These are phyloP conservation scores for Kalmanozyma brasiliensis DNA, from an alignment of 1,284 basidiomycete species.

Conservation along the genomic window DNA sequence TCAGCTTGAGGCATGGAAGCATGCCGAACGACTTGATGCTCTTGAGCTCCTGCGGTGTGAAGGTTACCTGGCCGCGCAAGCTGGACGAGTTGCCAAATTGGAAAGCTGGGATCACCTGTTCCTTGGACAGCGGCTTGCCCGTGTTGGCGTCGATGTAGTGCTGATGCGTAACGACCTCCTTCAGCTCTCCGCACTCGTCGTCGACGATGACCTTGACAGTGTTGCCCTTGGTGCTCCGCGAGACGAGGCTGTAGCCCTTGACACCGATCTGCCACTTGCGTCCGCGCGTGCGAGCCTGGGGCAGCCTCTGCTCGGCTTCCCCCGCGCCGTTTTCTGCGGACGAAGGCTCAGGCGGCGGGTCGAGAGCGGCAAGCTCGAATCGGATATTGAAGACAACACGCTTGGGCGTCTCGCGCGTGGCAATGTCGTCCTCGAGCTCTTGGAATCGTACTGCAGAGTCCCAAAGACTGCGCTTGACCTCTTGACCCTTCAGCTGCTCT, in stretches of 20 bases:
- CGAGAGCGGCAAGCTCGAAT: slow-evolving; percentile 75
- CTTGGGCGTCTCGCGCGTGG: slow-evolving; percentile 79
- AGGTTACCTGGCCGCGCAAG: slow-evolving; percentile 76
- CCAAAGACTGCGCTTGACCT: slow-evolving; percentile 44
- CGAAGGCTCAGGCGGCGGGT: slow-evolving; percentile 13
- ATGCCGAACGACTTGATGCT: slow-evolving; percentile 74
- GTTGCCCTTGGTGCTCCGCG: slow-evolving; percentile 46
- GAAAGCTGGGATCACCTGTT: slow-evolving; percentile 71
- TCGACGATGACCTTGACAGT: slow-evolving; percentile 61
- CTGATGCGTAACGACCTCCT: slow-evolving; percentile 54
- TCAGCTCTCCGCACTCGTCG: slow-evolving; percentile 52
- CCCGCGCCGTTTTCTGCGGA: slow-evolving; percentile 10
- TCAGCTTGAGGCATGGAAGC: slow-evolving; percentile 77
- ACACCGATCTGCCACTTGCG: slow-evolving; percentile 85
- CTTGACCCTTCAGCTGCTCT: slow-evolving; percentile 40
- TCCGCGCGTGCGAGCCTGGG: slow-evolving; percentile 53
- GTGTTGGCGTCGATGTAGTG: slow-evolving; percentile 79
- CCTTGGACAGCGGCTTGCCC: slow-evolving; percentile 75
- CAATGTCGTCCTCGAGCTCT: slow-evolving; percentile 64
- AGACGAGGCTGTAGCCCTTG: slow-evolving; percentile 75
- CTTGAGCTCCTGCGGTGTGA: slow-evolving; percentile 82
- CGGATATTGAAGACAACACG: slow-evolving; percentile 85
- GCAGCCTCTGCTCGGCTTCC: slow-evolving; percentile 29
- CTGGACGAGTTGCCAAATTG: slow-evolving; percentile 55
- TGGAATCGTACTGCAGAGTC: slow-evolving; percentile 55